A percentile compares a stretch with the other conserved stretches of the same genome.
These are phyloP conservation scores for Ustilago loliicola DNA, from an alignment of 1,284 basidiomycete genomes.

Conservation along the genomic window DNA sequence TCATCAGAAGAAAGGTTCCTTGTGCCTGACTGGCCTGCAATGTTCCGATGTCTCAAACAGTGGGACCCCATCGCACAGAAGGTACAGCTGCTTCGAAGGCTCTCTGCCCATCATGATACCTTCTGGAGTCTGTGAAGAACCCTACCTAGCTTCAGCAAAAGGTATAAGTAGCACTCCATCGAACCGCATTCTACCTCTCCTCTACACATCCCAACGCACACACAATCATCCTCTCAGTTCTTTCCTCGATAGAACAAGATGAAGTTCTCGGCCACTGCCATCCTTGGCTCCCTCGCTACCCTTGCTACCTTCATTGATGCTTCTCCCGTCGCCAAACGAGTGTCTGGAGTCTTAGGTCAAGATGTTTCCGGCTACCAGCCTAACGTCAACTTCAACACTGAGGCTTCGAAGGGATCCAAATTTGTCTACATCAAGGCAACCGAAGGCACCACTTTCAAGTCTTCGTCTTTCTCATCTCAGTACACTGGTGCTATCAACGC, in stretches of 20 bases:
- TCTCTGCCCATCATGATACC: too few species aligned
- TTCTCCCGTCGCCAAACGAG: constrained; percentile 48
- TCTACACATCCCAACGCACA: background rate
- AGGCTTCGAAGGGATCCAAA: constrained; percentile 75
- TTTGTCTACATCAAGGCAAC: constrained; percentile 81
- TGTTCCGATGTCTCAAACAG: too few species aligned
- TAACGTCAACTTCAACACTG: constrained; percentile 74
- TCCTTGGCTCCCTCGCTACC: constrained; percentile 19
- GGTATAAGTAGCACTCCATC: background rate
- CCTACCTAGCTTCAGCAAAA: background rate
- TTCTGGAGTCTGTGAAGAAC: too few species aligned
- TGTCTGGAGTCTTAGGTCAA: constrained; percentile 46
- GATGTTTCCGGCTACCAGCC: constrained; percentile 76
- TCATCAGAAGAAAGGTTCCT: background rate
- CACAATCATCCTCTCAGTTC: background rate
- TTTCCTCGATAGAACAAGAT: constrained; percentile 8
- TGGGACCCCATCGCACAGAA: too few species aligned
- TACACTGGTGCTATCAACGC: constrained; percentile 76
- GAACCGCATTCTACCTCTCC: background rate
- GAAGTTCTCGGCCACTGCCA: constrained; percentile 25
- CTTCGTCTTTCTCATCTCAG: constrained; percentile 73
- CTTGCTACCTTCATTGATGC: constrained; percentile 12
- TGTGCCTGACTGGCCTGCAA: background rate
- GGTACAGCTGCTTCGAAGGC: too few species aligned
- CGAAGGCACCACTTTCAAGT: constrained; percentile 75